Percentiles rank a stretch among this genome's conserved stretches.
Conservation (phyloP, 2,329 filamentous ascomycete genomes). For the Claviceps paspali region DNA sequence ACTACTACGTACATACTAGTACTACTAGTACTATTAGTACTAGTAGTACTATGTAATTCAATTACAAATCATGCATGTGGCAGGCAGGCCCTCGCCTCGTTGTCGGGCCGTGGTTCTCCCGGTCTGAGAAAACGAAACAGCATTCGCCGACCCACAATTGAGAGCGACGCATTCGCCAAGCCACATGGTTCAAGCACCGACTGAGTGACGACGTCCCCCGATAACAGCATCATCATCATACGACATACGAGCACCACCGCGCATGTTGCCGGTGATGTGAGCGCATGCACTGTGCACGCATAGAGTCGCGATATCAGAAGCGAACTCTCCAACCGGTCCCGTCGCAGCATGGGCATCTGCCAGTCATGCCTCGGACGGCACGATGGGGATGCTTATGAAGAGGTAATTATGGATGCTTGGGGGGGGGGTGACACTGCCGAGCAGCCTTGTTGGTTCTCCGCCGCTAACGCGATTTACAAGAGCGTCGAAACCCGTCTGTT, state of each 20-base stretch:
- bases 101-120: slow-evolving; percentile 4
- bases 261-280: slow-evolving; percentile 5
- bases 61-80: too few species aligned
- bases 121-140: too few species aligned
- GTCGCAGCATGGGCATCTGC: slow-evolving; percentile 40
- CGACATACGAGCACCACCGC: background rate
- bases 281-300: background rate
- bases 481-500: slow-evolving; percentile 43
- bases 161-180: too few species aligned
- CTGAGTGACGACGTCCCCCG: background rate
- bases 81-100: too few species aligned
- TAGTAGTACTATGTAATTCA: too few species aligned
- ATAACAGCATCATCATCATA: background rate
- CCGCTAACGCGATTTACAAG: slow-evolving; percentile 17
- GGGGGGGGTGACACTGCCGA: too few species aligned
- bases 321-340: background rate
- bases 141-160: background rate
- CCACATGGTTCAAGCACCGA: background rate
- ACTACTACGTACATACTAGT: too few species aligned
- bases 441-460: background rate
- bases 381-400: slow-evolving; percentile 35
- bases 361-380: slow-evolving; percentile 43
- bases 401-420: slow-evolving; percentile 25
- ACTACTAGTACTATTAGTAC: too few species aligned
- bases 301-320: background rate